Evolutionary conservation across 2,329 filamentous ascomycete species (phyloP), one percentile per base, ranked within the genome.

Genomic region (Sordariomycetes sp.): DNA sequence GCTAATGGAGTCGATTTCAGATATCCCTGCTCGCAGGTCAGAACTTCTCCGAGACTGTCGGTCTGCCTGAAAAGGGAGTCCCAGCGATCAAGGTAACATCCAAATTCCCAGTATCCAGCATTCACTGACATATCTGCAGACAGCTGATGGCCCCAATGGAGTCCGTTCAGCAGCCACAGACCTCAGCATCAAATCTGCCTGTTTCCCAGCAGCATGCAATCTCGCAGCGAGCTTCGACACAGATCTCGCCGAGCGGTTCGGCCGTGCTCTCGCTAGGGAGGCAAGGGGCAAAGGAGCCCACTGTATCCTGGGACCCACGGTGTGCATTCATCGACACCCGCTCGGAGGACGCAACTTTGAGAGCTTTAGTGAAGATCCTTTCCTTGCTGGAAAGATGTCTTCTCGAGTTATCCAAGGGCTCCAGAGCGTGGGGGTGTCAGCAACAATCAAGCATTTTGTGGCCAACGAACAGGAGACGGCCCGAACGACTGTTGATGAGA

Each of bases 161-260:
- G 65, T 67, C n/a, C 67, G 68, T 10, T 68, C 67, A 12, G 64
- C 65, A 12, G 65, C 63, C 48, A 65, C 64, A 28, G 64, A 65
- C 20, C 61, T 61, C 6, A 64, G 64, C 53, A 67, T 65, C 34
- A 64, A 62, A 7, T 66, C 67, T 0, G 66, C 67, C 10, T 70
- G 68, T 59, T 69, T 66, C 42, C 65, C 64, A 10, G 67, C 63
- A 35, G 68, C 66, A 22, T 67, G 66, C 56, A 61, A 63, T 34
- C 63, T 87, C 60, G 84, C 81, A 7, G 80, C 83, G 20, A 85
- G 83, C 22, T 87, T 82, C 72, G 81, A 86, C 63, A 63, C 73
- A 2, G 76, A 80, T 8, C 68, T 86, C 25, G 74, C 85, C 52
- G 69, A 77, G 56, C 68, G 78, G 57, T 74, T 84, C 20, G 84